phyloP scores from a whole-genome alignment of 768 basidiomycete species.

The Podaxis pistillaris region DNA sequence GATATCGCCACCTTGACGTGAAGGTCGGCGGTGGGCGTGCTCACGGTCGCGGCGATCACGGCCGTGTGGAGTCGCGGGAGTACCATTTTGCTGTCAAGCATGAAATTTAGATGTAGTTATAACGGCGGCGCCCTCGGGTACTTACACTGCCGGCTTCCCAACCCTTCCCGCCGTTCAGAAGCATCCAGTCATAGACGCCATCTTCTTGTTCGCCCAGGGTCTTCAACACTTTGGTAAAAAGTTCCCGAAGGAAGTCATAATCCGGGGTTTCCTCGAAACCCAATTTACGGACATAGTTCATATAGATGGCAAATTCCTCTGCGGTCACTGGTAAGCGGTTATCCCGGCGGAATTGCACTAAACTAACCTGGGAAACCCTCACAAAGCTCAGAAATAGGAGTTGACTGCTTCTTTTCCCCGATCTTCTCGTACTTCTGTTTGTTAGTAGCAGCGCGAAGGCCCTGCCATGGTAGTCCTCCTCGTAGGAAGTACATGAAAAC shows the following conservation, averaged over 20 bases:
- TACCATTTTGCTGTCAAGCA: constrained; percentile 48
- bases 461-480: constrained; percentile 97
- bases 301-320: constrained; percentile 99
- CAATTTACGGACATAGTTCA: constrained; percentile 98
- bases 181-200: constrained; percentile 95
- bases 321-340: constrained; percentile 13
- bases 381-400: constrained; percentile 87
- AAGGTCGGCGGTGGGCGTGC: constrained; percentile 53
- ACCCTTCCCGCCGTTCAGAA: constrained; percentile 90
- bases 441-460: constrained; percentile 95
- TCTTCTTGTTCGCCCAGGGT: constrained; percentile 87
- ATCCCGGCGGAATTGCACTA: constrained; percentile 1
- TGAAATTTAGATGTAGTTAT: neutral
- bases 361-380: constrained; percentile 92
- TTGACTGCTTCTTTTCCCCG: constrained; percentile 97
- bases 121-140: constrained; percentile 27
- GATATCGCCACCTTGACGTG: constrained; percentile 40
- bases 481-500: constrained; percentile 99
- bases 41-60: constrained; percentile 58
- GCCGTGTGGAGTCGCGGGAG: constrained; percentile 52
- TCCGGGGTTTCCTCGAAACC: constrained; percentile 98
- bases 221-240: constrained; percentile 91
- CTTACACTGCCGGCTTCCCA: constrained; percentile 89
- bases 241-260: constrained; percentile 95
- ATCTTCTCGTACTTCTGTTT: constrained; percentile 99